Evolutionary conservation across 2,329 filamentous ascomycete genomes (phyloP), one percentile per base, ranked within the genome.

Genomic region (Pseudogymnoascus sp.): DNA sequence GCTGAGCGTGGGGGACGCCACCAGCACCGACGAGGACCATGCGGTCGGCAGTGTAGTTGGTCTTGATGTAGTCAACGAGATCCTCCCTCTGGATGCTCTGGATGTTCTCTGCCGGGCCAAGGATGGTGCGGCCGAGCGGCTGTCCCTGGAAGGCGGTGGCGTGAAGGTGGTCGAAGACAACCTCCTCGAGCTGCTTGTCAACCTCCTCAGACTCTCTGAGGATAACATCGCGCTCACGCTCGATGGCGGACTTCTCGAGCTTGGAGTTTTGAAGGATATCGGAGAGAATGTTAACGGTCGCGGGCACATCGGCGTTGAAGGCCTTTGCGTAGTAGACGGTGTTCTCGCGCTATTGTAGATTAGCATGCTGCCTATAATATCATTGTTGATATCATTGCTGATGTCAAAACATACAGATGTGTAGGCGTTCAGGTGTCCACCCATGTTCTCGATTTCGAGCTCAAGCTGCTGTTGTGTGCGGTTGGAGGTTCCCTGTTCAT

Each of bases 361-460:
- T 38, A 64, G 61, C 42, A 61, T 44, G 12, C 18, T 53, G 63
- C 16, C 12, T 28, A 21, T 8, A 11, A 14, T 37, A 23, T 23
- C 11, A 36, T 38, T 14, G 56, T 8, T 28, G 21, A 21, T 37
- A 14, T 36, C 5, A 21, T 38, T 12, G 56, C 21, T 60, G 56
- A 36, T 38, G 31, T 38, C 25, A 53, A 64, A 73, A 72, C 89
- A 75, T 87, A 97, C 93, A 83, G 93, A 97, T 73, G 95, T 99
- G 84, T 99, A 99, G 77, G 95, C 95, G 81, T 99, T 99, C 73
- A 99, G 85, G 82, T 99, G 95, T 69, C 91, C 95, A 78, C 95
- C 95, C 91, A 99, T 97, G 83, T 99, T 99, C 85, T 99, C 95
- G 75, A 99, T 97, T 84, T 99, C 95, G 69, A 99, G 88, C 83